Base-by-base conservation (phyloP, 495 filamentous ascomycete genomes). In the Acidomyces sp. region DNA sequence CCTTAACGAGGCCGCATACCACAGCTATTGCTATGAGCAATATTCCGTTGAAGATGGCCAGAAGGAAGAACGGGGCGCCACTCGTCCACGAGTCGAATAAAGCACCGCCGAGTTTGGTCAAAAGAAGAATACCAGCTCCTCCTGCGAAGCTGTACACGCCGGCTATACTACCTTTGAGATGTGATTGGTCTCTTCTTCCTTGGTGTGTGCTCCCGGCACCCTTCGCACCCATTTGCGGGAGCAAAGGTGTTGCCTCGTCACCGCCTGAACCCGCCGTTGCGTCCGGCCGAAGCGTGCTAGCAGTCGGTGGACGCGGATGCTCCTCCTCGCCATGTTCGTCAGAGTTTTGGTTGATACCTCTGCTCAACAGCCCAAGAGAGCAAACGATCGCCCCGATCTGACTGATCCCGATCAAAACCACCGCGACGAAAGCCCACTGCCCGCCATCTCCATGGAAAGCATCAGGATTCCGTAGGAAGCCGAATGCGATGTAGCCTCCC, bases 311-410 rank as follows among this genome's bases (percentile, higher is more conserved):
- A 6, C 38, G 3, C 19, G 28, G 21, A 4, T 22, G 43, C 11
- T 46, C 43, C 22, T 11, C 16, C 25, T 18, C 3, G 2, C 9
- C 4, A 7, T 18, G 13, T 16, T 25, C 26, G 6, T 32, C 15
- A 2, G 28, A 12, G 5, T n/a, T 21, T 13, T 39, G 13, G 35
- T 93, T 63, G 25, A 95, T 77, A 2, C 82, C 86, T 5, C 77
- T 72, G 17, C 80, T 84, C 4, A 97, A 66, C 1, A 93, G 75
- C 0, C 82, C 85, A 12, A 97, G 66, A 43, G 82, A 88, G 58
- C 86, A 92, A 0, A 97, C 90, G 43, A 97, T 95, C 9, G 85
- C 76, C 5, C 88, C 92, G 41, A 97, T 96, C 60, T 97, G 92
- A 46, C 78, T 85, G 37, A 92, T 70, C 2, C 90, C 90, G 16